Percentiles rank a stretch among this genome's conserved stretches.
Evolutionary conservation across 306 rosid genomes (phyloP).

Genomic region (Malus fusca): DNA sequence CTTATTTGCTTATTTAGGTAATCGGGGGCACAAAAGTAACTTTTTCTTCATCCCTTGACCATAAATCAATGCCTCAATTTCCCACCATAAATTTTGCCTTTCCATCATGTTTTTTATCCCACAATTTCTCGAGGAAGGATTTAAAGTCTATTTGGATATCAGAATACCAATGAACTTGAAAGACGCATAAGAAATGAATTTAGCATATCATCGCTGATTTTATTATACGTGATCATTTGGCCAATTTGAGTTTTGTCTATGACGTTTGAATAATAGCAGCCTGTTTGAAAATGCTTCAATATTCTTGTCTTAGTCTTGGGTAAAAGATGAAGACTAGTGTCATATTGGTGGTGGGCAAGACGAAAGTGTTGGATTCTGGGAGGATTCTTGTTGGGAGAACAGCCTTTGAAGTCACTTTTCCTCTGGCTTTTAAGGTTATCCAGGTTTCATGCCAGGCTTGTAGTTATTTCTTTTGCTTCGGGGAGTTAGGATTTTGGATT

Average conservation of each 20-base stretch:
- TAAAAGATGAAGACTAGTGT: neutral
- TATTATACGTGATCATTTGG: neutral
- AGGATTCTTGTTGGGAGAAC: neutral
- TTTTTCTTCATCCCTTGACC: neutral
- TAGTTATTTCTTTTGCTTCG: neutral
- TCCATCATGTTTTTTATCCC: neutral
- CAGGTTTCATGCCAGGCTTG: neutral
- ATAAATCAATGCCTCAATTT: neutral
- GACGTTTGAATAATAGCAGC: neutral
- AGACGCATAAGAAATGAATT: neutral
- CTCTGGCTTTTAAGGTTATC: neutral
- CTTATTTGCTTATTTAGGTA: neutral
- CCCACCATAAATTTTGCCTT: neutral
- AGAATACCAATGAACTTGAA: neutral
- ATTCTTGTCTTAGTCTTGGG: neutral
- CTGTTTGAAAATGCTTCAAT: constrained; percentile 5
- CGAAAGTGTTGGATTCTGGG: neutral
- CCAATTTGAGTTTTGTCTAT: neutral
- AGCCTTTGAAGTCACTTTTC: neutral
- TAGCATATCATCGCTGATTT: neutral
- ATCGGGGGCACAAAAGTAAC: neutral
- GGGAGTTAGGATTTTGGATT: neutral
- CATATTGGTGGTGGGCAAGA: neutral
- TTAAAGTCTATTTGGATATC: neutral
- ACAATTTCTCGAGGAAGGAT: neutral